Conservation (phyloP, 2,329 filamentous ascomycete genomes). For the Furcasterigmium sp. region DNA sequence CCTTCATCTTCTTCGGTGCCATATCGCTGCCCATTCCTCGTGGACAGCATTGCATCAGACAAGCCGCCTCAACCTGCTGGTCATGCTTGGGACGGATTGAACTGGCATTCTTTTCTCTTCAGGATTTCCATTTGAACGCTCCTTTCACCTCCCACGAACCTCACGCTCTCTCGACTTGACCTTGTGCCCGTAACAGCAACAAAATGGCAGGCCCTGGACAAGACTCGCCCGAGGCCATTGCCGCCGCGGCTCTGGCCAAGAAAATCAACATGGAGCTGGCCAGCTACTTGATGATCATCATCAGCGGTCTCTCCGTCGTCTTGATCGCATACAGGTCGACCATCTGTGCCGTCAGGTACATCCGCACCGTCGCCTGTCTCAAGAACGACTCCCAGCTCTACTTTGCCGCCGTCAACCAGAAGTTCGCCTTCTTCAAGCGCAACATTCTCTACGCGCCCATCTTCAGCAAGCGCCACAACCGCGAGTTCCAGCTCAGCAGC, state of each 20-base stretch:
- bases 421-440: conserved; percentile 58
- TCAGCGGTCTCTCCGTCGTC: conserved; percentile 56
- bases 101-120: not conserved
- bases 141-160: not conserved
- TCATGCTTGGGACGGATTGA: not conserved
- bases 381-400: conserved; percentile 76
- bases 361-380: conserved; percentile 70
- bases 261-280: conserved; percentile 50
- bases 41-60: too few species aligned
- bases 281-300: conserved; percentile 57
- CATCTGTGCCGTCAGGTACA: conserved; percentile 57
- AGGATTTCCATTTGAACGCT: not conserved
- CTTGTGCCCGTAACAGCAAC: not conserved
- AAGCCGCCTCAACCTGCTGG: conserved; percentile 1
- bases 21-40: too few species aligned
- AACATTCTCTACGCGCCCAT: conserved; percentile 61
- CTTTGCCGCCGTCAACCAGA: conserved; percentile 56
- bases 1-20: too few species aligned
- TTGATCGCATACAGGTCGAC: conserved; percentile 64
- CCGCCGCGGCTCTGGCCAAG: conserved; percentile 11
- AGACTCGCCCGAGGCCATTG: conserved; percentile 1
- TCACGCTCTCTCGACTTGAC: too few species aligned
- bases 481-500: conserved; percentile 57
- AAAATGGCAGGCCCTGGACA: not conserved
- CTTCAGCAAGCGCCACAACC: conserved; percentile 61